phyloP scores from a whole-genome alignment of 495 filamentous ascomycete species.

The Sordaria brevicollis region DNA sequence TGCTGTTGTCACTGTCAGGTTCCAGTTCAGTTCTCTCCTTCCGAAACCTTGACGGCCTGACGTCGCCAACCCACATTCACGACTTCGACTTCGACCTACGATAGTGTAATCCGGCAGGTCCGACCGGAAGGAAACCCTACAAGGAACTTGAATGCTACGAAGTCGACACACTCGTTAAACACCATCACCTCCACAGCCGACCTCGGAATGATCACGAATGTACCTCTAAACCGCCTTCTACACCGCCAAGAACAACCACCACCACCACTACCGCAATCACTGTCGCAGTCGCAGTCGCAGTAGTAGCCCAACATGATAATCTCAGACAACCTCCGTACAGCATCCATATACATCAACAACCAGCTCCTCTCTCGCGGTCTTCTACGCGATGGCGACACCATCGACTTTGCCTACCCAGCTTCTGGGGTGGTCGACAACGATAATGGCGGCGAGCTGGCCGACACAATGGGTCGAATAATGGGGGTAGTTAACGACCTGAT shows the following conservation, averaged over 20 bases:
- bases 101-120: background rate
- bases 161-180: background rate
- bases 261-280: no score
- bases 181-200: background rate
- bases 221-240: background rate
- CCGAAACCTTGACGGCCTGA: background rate
- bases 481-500: conserved; percentile 89
- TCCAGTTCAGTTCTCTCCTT: background rate
- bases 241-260: background rate
- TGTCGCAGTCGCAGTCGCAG: background rate
- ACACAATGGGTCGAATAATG: conserved; percentile 77
- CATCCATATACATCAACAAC: conserved; percentile 94
- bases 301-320: conserved; percentile 50
- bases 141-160: no score
- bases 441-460: conserved; percentile 50
- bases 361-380: conserved; percentile 83
- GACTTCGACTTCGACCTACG: background rate
- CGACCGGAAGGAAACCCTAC: no score
- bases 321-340: conserved; percentile 68
- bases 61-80: background rate
- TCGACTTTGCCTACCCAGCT: conserved; percentile 75
- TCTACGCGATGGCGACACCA: conserved; percentile 68
- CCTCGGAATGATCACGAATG: background rate
- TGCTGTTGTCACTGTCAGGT: background rate
- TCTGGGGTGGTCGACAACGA: no score